Base-by-base conservation (phyloP, 164 flowering plant species). In the Sextonia rubra region DNA sequence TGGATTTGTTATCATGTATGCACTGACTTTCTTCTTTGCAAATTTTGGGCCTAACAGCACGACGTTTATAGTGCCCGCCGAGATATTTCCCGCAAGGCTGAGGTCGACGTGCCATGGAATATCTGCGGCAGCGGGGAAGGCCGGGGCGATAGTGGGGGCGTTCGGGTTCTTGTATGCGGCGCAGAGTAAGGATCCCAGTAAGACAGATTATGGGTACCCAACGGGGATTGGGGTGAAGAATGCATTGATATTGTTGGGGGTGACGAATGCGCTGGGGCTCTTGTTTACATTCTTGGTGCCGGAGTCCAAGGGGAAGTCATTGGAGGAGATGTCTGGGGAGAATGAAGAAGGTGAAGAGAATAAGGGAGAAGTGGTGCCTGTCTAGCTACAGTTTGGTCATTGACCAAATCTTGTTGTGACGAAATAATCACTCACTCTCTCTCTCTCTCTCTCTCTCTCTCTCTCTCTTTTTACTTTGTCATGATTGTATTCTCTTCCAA, bases 71-170 rank as follows among this genome's bases (percentile, higher is more conserved):
- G 86, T 83, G 2, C 86, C 86, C 2, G 84, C 84, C 0, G 86
- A 83, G 76, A 77, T 83, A 25, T 83, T 83, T 70, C 86, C 85
- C 0, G 85, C 85, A 2, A 79, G 86, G 68, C 74, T 83, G 4
- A 62, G 86, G 32, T 75, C 84, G 2, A 83, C 86, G 2, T 83
- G 86, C 62, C 86, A 81, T 37, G 86, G 84, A n/a, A 83, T 83
- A 20, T 83, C 86, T 0, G 84, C 83, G 0, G 86, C 84, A 1
- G 64, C 84, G 0, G 86, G 86, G 8, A 83, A 83, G 69, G 83
- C 83, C 2, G 86, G 86, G 52, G 84, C 84, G 20, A 83, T 83
- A 2, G 71, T 83, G 4, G 84, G 86, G 60, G 82, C 86, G 12
- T 83, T 81, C 27, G 86, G 86, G 48, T 83, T 82, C 74, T 60